Evolutionary conservation across 2,329 filamentous ascomycete genomes (phyloP), one percentile per base, ranked within the genome.

Genomic region (Alternaria panax): DNA sequence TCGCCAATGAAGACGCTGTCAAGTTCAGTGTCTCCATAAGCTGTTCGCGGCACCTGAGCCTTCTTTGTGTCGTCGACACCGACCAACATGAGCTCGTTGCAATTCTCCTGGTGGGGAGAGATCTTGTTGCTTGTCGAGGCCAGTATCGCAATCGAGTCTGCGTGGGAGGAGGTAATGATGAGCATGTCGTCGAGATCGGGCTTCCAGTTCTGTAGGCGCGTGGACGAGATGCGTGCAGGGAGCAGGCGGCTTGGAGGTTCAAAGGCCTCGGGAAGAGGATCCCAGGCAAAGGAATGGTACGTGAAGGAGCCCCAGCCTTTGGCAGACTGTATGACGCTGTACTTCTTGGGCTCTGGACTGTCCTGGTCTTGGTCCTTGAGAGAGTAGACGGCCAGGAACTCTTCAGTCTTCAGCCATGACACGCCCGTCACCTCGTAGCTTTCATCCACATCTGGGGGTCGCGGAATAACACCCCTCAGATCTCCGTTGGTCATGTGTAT

Each of bases 401-500:
- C 81, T 68, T 96, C 82, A 68, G 95, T 97, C 72, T 95, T 91
- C 20, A 98, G 84, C 95, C 96, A 99, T 36, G 86, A 85, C 40
- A 99, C 84, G 16, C 90, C 90, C 4, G 92, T 92, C 3, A 96
- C 92, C 90, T 50, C 57, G 38, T 45, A 88, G 67, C 83, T 87
- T 67, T 75, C 81, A 62, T 84, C 84, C 7, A 95, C 71, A 57
- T 84, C 84, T 6, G 92, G 88, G 3, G 94, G 92, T 59, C 87
- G 87, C 24, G 93, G 92, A 46, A 99, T 91, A 52, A 89, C 84
- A 34, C 85, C 93, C 79, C 94, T 95, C 27, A 86, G 84, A 40
- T 85, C 85, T 46, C 94, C 94, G 68, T 92, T 87, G 0, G 91
- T 92, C 7, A 91, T 92, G 86, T 98, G 90, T 76, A 97, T 93